Base-by-base conservation (phyloP, 208 protist species). In the Crithidia bombi region DNA sequence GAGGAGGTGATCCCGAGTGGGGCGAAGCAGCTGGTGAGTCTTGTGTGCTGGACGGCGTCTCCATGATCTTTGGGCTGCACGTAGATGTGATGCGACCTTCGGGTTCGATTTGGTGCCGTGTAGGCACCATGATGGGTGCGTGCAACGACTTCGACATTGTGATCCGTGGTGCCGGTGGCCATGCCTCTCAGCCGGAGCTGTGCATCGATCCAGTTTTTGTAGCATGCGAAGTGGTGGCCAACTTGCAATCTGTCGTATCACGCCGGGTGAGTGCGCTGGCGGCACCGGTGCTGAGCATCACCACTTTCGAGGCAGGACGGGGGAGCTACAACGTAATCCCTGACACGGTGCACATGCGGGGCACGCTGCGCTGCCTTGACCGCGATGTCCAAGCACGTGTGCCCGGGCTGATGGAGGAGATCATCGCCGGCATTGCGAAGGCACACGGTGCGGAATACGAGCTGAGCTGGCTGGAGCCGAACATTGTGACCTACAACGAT, bases 401-500 rank as follows among this genome's bases (percentile, higher is more conserved):
- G 43, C 88, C 88, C 0, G 39, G 32, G n/a, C 58, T 91, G 61
- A 87, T 93, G 71, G 85, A 93, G 71, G 82, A 83, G 47, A 74
- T 91, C 33, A 81, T 91, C 25, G 62, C 83, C n/a, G 83, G 88
- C 33, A 81, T 93, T 55, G 63, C 85, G 3, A 78, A 73, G 54
- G 86, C 85, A 4, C 86, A 93, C 49, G 78, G 81, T 17, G 88
- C 88, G 11, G 38, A 85, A 33, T 73, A 84, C 38, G 79, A 81
- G 46, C 44, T 93, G 70, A 90, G 66, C 47, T 93, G 87, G 87
- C 73, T 93, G 65, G 85, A 87, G 75, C 88, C 87, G 19, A 92
- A 92, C 66, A 93, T 93, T 41, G 78, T 93, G 35, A 93, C 88
- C 23, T 90, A 87, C 73, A 93, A 93, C 61, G 83, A 93, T 50